Percentiles rank a stretch among this genome's conserved stretches.
These are phyloP conservation scores for Lentinula detonsa DNA, from an alignment of 768 basidiomycete genomes.

Conservation along the genomic window DNA sequence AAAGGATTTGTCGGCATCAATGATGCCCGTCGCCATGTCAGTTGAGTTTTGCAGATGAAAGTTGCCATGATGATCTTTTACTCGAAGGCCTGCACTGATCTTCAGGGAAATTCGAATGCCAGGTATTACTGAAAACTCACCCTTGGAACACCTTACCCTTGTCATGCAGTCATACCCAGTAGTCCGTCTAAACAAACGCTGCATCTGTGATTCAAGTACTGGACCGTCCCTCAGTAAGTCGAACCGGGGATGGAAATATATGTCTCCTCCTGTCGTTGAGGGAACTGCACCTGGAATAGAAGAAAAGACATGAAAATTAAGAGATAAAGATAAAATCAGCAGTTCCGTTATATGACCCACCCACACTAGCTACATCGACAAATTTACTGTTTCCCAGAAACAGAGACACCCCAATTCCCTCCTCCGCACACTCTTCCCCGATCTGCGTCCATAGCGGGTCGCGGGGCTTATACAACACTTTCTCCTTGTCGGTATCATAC, in stretches of 20 bases:
- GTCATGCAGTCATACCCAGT: constrained; percentile 78
- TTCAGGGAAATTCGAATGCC: neutral
- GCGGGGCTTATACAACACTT: constrained; percentile 72
- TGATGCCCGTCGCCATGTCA: constrained; percentile 71
- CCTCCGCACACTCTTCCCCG: constrained; percentile 83
- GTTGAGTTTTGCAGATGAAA: constrained; percentile 62
- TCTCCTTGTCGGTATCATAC: constrained; percentile 85
- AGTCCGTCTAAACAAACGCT: constrained; percentile 58
- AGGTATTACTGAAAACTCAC: constrained; percentile 29
- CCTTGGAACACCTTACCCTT: constrained; percentile 80
- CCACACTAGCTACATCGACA: constrained; percentile 85
- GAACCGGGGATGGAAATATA: constrained; percentile 93
- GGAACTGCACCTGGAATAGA: constrained; percentile 48
- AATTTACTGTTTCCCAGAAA: constrained; percentile 78
- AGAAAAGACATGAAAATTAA: neutral
- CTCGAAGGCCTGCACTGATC: constrained; percentile 45
- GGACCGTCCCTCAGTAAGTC: constrained; percentile 58
- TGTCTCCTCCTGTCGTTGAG: constrained; percentile 79
- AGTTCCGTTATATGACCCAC: constrained; percentile 27
- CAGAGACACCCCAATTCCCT: constrained; percentile 86
- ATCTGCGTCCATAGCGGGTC: constrained; percentile 74
- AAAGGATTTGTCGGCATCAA: constrained; percentile 81
- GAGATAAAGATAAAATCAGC: neutral
- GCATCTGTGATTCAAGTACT: constrained; percentile 70
- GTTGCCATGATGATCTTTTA: constrained; percentile 65